Evolutionary conservation across 257 asterid genomes (phyloP).

Genomic region (Solanum infundibuliforme): DNA sequence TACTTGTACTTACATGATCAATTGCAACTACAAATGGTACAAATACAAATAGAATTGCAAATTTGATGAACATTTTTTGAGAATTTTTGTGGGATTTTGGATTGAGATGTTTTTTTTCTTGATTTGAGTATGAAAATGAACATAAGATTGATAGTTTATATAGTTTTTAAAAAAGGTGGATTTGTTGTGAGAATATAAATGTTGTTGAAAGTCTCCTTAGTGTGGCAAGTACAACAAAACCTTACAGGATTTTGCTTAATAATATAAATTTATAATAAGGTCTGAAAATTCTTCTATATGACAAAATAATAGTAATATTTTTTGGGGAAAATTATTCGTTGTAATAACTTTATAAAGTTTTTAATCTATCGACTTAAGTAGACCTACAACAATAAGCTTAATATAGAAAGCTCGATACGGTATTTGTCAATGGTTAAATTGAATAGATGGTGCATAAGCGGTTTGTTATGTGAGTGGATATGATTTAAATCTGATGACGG

Average conservation of each 20-base stretch:
- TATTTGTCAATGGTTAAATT: background rate
- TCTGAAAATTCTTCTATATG: background rate
- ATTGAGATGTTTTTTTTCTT: background rate
- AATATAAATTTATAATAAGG: background rate
- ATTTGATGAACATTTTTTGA: conserved; percentile 35
- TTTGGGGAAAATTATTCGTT: background rate
- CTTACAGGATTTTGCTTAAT: conserved; percentile 2
- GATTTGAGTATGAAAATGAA: conserved; percentile 1
- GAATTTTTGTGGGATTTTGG: background rate
- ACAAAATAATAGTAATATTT: background rate
- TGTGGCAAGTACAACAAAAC: conserved; percentile 38
- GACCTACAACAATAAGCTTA: background rate
- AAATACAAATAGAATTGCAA: conserved; percentile 14
- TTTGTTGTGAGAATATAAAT: conserved; percentile 6
- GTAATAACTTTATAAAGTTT: background rate
- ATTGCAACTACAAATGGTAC: conserved; percentile 11
- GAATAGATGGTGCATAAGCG: background rate
- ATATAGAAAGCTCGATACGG: background rate
- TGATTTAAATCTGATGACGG: background rate
- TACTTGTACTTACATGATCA: conserved; percentile 10
- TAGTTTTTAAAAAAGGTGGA: background rate
- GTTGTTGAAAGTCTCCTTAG: conserved; percentile 9
- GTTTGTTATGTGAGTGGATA: background rate
- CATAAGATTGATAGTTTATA: background rate
- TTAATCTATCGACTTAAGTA: background rate